Evolutionary conservation across 768 basidiomycete species (phyloP), one percentile per base, ranked within the genome.

Genomic region (Suillus sp.): DNA sequence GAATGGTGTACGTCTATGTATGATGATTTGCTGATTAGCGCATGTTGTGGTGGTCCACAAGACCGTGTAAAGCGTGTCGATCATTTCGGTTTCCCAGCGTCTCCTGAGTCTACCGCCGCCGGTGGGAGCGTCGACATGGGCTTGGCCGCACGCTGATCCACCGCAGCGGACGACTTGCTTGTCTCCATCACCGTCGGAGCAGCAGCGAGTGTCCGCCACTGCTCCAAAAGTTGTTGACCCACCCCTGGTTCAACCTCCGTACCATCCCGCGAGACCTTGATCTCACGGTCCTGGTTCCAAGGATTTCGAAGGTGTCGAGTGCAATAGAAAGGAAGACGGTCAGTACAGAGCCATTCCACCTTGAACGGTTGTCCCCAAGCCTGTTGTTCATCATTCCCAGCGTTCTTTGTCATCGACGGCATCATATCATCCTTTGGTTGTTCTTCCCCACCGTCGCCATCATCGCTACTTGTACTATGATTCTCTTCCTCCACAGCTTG

Each of bases 211-310:
- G 65, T 72, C 47, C 78, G 73, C 92, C 92, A 95, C 67, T 91
- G 89, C 6, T 87, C 86, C 62, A 95, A 60, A 43, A 95, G 74
- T 65, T 75, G 79, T 67, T 86, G 81, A 30, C 92, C 92, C 16
- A 92, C 84, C 1, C 70, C 70, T 2, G 95, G 94, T 72, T 98
- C 96, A 22, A 99, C 73, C 72, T 98, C 96, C 1, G 95, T 97
- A 20, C 96, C 96, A 72, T 96, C 93, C 55, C 92, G 80, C 14
- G 92, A 94, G 9, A 92, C 86, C 78, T 92, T 91, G 51, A 92
- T 82, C 70, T 92, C 88, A 57, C 86, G 79, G 63, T 91, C 92
- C 67, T 93, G 86, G 68, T 98, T 98, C 95, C 95, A 98, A 2
- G 90, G 89, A 72, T 98, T 99, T 47, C 92, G 86, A 59, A 97